Base-by-base conservation (phyloP, 2,329 filamentous ascomycete genomes). In the Trichoderma cornu-damae region DNA sequence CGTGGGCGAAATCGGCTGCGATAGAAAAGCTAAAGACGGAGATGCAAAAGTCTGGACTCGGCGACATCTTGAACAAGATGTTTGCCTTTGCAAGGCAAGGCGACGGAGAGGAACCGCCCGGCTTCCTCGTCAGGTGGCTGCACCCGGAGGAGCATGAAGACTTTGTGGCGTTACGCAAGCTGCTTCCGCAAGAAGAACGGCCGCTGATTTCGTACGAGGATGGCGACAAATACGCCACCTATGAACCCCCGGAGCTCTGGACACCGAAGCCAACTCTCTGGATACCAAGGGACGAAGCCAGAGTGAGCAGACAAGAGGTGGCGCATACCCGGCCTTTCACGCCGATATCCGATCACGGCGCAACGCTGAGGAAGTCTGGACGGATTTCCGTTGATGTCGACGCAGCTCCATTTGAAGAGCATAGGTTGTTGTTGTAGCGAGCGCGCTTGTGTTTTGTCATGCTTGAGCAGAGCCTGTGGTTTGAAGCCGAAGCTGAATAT, bases 221-320 rank as follows among this genome's bases (percentile, higher is more conserved):
- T 0, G 75, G 79, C 0, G 78, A 85, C 50, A 75, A 83, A 1
- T 82, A 87, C 67, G 75, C 78, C 9, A 79, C 88, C 49, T 91
- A 82, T 70, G 85, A 91, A 61, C 89, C 90, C 0, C 80, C 87
- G 0, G 72, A 74, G 52, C 63, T 73, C 79, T 93, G 67, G 81
- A 71, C 22, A 77, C 82, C 60, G 63, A 78, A 63, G 72, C 88
- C 89, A 2, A 74, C 90, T 28, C 77, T 96, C n/a, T 96, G 91
- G 91, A 88, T 96, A 55, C 90, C 91, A 0, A 78, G 82, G 58
- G 91, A 96, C 66, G 73, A 79, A 1, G 81, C 85, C 22, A 88
- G 90, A 8, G 82, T 96, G 40, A 90, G 85, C 54, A 79, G 79
- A 65, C 88, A 95, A 68, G 91, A 96, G 71, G 78, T 94, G 53